These are phyloP conservation scores for Sugiyamaella sp. DNA, from an alignment of 1,139 yeast genomes.

Conservation along the genomic window DNA sequence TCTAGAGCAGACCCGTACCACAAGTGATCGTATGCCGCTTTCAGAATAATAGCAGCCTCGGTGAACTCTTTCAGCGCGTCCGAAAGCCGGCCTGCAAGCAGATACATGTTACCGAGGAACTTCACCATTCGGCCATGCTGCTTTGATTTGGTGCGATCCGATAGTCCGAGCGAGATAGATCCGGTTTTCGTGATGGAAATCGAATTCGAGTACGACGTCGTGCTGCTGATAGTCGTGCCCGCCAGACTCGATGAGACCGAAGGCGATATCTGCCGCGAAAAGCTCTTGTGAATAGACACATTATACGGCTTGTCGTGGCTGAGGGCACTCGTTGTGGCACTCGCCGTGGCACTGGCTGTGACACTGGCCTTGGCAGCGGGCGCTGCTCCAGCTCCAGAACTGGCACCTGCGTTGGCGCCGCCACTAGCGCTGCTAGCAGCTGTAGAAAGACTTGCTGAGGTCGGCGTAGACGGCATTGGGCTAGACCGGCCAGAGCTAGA, in stretches of 20 bases:
- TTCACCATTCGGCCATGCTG: conserved; percentile 76
- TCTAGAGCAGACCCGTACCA: conserved; percentile 92
- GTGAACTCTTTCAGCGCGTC: conserved; percentile 73
- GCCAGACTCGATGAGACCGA: conserved; percentile 3
- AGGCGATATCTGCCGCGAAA: conserved; percentile 11
- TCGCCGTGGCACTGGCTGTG: too few relatives aligned
- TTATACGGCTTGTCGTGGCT: conserved; percentile 30
- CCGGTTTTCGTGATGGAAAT: conserved; percentile 36
- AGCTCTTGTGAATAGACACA: conserved; percentile 22
- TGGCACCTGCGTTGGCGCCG: too few relatives aligned
- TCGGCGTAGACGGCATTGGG: too few relatives aligned
- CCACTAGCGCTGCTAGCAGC: too few relatives aligned
- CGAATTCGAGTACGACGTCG: conserved; percentile 9
- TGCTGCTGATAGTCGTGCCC: not conserved
- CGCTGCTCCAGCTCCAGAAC: too few relatives aligned
- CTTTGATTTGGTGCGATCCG: conserved; percentile 58
- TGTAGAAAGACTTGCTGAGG: too few relatives aligned
- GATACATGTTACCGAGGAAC: conserved; percentile 70
- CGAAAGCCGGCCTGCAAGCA: conserved; percentile 75
- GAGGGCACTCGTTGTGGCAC: too few relatives aligned
- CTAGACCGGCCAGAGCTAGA: not conserved
- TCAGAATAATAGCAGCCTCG: conserved; percentile 66
- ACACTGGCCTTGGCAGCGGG: too few relatives aligned
- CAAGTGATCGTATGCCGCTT: conserved; percentile 68
- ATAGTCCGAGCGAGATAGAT: conserved; percentile 43